Base-by-base conservation (phyloP, 768 basidiomycete species). In the Suillus paluster region DNA sequence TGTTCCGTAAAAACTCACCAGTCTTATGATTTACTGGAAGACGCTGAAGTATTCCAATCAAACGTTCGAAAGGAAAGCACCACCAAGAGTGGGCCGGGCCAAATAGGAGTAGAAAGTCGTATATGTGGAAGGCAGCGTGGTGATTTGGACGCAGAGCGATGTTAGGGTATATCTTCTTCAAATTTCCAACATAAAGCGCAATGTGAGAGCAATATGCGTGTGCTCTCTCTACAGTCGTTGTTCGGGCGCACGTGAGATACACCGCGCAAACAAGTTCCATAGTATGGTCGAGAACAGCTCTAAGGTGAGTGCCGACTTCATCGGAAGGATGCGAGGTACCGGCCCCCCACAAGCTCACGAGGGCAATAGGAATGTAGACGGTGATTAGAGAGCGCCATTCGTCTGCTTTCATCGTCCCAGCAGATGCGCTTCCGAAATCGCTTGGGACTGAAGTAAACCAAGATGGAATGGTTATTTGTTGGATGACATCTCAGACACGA, bases 61-160 rank as follows among this genome's bases (percentile, higher is more conserved):
- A 39, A 2, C 58, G 44, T 33, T 75, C 61, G 15, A 71, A 73
- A 0, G 68, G 70, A 59, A 70, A 74, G 2, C 63, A 58, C 70
- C 74, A 74, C 70, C 70, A 74, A 3, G 72, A 72, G 54, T 75
- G 70, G 0, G 76, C 71, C 38, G 81, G 81, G 4, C 80, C 76
- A 61, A 79, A 80, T 1, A 73, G 63, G 0, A 66, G 7, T 0
- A 79, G 62, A 41, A 78, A 80, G 19, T 79, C 65, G 9, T 66
- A 69, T 0, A 78, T 62, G 30, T 73, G 77, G 25, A 75, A 58
- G 2, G 77, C 59, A 2, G 71, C 60, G 57, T 79, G 78, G 23
- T 75, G 65, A 45, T 77, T 79, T 5, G 74, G 70, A 15, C 44
- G 62, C 6, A 44, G 25, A 17, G 9, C 30, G 12, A 42, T 42